Conservation (phyloP, 345 rosid genomes). For the Pseudoturritis turrita region DNA sequence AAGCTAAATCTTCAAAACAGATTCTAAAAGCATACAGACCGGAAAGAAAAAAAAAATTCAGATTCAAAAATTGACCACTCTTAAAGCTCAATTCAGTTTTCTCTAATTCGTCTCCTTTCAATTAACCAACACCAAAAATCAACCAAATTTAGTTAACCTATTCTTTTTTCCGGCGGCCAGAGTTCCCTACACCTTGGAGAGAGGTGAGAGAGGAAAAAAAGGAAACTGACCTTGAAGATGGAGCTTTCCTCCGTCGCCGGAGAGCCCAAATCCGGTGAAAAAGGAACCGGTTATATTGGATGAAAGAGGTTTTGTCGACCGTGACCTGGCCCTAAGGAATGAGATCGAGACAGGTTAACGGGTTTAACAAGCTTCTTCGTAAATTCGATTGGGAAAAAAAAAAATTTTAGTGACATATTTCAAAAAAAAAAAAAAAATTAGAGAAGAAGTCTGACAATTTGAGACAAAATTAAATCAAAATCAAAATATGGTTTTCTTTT, state of each 20-base stretch:
- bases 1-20: neutral
- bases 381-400: neutral
- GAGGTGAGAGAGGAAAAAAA: neutral
- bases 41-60: neutral
- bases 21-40: slow-evolving; percentile 2
- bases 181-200: neutral
- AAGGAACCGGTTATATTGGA: neutral
- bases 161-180: neutral
- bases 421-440: too few species aligned
- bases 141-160: neutral
- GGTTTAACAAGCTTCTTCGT: neutral
- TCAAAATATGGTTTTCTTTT: too few species aligned
- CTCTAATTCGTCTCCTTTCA: neutral
- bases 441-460: too few species aligned
- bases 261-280: neutral
- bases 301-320: slow-evolving; percentile 8
- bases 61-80: neutral
- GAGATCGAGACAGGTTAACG: slow-evolving; percentile 16
- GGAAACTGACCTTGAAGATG: slow-evolving; percentile 18
- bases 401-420: too few species aligned
- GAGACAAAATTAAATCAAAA: too few species aligned
- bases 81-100: neutral
- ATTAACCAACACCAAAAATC: neutral
- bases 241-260: slow-evolving; percentile 15
- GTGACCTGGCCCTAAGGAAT: slow-evolving; percentile 14